Percentiles rank a stretch among this genome's conserved stretches.
Conservation (phyloP, 352 stramenopile species). For the Globisporangium parvum region DNA sequence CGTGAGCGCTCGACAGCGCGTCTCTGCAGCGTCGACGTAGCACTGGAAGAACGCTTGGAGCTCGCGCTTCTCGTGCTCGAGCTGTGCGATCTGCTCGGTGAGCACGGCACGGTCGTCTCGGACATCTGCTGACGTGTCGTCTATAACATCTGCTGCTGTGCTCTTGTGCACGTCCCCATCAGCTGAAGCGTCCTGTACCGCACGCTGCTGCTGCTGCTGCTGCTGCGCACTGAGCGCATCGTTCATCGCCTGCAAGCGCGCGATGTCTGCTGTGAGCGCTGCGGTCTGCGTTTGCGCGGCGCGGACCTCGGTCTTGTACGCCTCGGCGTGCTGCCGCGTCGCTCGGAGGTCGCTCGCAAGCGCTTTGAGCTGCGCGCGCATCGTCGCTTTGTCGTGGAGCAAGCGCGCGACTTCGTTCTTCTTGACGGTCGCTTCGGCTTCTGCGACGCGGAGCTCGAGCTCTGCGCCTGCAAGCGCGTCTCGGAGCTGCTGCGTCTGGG, state of each 20-base stretch:
- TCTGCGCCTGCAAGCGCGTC: slow-evolving; percentile 6
- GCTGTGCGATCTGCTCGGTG: slow-evolving; percentile 6
- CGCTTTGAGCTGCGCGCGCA: slow-evolving; percentile 22
- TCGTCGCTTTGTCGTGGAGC: slow-evolving; percentile 24
- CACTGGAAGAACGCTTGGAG: slow-evolving; percentile 41
- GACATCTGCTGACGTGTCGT: background rate
- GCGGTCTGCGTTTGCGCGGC: background rate
- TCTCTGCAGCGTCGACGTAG: slow-evolving; percentile 41
- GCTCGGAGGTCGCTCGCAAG: slow-evolving; percentile 3
- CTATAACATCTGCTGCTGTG: background rate
- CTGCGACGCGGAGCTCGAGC: slow-evolving; percentile 9
- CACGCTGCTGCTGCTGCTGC: no score
- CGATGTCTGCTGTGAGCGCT: background rate
- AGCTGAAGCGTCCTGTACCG: no score
- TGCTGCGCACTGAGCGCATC: background rate
- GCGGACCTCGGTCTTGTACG: background rate
- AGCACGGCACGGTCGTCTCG: background rate
- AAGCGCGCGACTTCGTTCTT: slow-evolving; percentile 24
- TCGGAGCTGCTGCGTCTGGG: slow-evolving; percentile 8
- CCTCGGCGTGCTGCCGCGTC: background rate
- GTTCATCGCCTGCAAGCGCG: background rate
- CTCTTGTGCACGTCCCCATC: no score
- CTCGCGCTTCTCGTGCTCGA: slow-evolving; percentile 37
- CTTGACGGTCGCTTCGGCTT: slow-evolving; percentile 22
- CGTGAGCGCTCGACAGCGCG: slow-evolving; percentile 32